Base-by-base conservation (phyloP, 441 rosid genomes). In the Adansonia gregorii region DNA sequence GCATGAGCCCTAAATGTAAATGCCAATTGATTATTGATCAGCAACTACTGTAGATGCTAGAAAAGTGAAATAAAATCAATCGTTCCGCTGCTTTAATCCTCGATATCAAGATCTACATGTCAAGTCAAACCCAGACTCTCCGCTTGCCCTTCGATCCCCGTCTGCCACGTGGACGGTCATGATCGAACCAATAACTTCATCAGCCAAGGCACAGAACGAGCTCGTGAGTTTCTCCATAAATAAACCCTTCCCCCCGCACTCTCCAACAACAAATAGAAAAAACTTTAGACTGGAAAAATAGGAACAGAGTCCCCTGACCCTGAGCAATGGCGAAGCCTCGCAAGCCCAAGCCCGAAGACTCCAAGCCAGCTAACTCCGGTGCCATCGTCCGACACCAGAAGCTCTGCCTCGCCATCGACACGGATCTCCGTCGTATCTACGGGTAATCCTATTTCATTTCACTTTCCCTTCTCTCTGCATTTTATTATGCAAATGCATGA, bases 381-480 rank as follows among this genome's bases (percentile, higher is more conserved):
- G 97, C 95, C 35, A 85, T 89, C 20, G 93, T 94, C 31, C 95
- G 91, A 77, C 97, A 91, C 83, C 99, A 96, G 92, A 96, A 92
- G 88, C 97, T 96, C 59, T 91, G 93, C 82, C 97, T 96, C 69
- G 90, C 94, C 63, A 83, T 96, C 61, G 97, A 95, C 87, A 79
- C 89, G 72, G 87, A 85, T 20, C 83, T 83, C 77, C 94, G 88
- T 81, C 93, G 85, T 82, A 93, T 96, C 81, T 89, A 85, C 85
- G 98, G 99, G 99, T 95, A 73, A 84, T 78, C 6, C 65, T 68
- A 43, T 22, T 24, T 24, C 2, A 17, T 15, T 67, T 68, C 24
- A 6, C 45, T 68, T 41, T 66, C 69, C 64, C 35, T 49, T 39
- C 15, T 19, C 51, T 24, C 81, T 75, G 17, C 61, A 67, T 45